phyloP scores from a whole-genome alignment of 345 rosid species.

The Adansonia digitata region DNA sequence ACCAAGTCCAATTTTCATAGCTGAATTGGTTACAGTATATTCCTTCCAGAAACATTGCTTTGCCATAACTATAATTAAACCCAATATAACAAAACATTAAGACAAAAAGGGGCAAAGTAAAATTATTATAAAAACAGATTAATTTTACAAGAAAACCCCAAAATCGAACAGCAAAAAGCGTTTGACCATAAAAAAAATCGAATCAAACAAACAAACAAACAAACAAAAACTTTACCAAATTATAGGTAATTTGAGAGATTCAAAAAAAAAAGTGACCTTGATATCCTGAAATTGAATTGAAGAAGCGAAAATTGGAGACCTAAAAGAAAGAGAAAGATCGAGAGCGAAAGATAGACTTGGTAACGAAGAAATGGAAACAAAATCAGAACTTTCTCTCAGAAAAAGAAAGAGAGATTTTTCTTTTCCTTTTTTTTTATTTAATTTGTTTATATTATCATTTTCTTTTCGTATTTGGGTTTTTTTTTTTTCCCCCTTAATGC shows the following conservation, averaged over 20 bases:
- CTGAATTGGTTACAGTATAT: not conserved
- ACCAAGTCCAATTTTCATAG: not conserved
- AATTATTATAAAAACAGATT: not conserved
- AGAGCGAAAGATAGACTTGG: slow-evolving; percentile 23
- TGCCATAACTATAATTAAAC: not conserved
- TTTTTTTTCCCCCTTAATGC: no score
- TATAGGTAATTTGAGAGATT: not conserved
- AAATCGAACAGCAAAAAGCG: not conserved
- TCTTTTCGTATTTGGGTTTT: no score
- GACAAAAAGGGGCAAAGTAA: not conserved
- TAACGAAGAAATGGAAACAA: slow-evolving; percentile 36
- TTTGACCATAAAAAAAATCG: not conserved
- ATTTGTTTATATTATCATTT: no score
- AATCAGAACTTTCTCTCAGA: slow-evolving; percentile 48
- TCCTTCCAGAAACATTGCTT: not conserved
- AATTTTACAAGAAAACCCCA: not conserved
- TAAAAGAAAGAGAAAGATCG: not conserved
- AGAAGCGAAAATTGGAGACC: slow-evolving; percentile 26
- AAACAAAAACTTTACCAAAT: not conserved
- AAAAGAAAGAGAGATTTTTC: not conserved
- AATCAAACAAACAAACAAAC: not conserved
- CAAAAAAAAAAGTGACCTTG: slow-evolving; percentile 3
- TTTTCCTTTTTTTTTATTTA: not conserved
- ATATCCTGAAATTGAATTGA: slow-evolving; percentile 22
- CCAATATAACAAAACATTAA: not conserved